phyloP scores from a whole-genome alignment of 352 stramenopile species.

The Halophytophthora polymorphica region DNA sequence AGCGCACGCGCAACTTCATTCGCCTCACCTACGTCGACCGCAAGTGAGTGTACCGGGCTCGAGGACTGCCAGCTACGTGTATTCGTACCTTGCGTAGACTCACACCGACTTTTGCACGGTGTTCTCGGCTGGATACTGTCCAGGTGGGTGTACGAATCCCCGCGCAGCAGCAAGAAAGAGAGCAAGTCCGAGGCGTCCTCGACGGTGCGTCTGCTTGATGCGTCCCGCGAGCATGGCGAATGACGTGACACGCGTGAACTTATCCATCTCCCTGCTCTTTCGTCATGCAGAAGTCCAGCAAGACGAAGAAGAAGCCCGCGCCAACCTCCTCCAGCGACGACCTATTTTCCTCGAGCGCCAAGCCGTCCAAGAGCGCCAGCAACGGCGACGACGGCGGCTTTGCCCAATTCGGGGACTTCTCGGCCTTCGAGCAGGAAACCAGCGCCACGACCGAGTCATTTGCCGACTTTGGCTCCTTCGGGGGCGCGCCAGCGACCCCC shows the following conservation, averaged over 20 bases:
- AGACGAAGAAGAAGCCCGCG: conserved; percentile 42
- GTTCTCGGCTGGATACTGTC: conserved; percentile 1
- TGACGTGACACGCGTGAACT: not conserved
- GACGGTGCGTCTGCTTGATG: conserved; percentile 24
- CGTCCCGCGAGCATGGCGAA: not conserved
- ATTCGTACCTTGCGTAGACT: too few relatives aligned
- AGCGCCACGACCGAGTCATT: conserved; percentile 21
- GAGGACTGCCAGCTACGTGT: too few relatives aligned
- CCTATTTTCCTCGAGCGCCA: conserved; percentile 43
- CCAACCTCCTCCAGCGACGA: conserved; percentile 18
- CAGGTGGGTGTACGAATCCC: conserved; percentile 82
- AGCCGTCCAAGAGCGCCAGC: conserved; percentile 21
- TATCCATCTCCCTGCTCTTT: not conserved
- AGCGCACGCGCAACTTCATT: conserved; percentile 88
- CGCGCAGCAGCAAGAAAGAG: conserved; percentile 46
- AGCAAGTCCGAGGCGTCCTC: conserved; percentile 29
- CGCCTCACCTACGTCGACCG: conserved; percentile 85
- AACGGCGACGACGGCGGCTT: conserved; percentile 33
- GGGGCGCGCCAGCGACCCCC: conserved; percentile 13
- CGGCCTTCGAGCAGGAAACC: conserved; percentile 52
- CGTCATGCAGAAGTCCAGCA: conserved; percentile 34
- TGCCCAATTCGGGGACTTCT: conserved; percentile 74
- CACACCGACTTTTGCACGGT: not conserved
- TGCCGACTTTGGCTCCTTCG: conserved; percentile 57
- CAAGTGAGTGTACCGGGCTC: conserved; percentile 41